Base-by-base conservation (phyloP, 192 early-diverging fungal genomes). In the Coemansia sp. region DNA sequence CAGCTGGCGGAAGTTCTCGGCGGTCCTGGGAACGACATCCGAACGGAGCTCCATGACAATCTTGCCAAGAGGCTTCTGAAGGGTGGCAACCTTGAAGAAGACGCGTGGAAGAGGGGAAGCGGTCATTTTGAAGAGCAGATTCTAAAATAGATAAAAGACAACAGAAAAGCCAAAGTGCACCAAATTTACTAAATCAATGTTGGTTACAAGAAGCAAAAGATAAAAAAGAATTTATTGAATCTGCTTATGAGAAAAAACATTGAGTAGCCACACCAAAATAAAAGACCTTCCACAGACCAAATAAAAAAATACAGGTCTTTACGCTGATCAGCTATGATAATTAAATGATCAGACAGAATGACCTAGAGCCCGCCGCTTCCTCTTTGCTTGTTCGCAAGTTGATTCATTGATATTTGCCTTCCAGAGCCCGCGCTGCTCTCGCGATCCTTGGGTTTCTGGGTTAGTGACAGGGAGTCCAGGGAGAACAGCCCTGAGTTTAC, bases 11-110 rank as follows among this genome's bases (percentile, higher is more conserved):
- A 98, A 98, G 90, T 98, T 98, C 77, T 98, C 93, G 41, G 90
- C 90, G n/a, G 95, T 97, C 87, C 90, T 91, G 73, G 97, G 97
- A 18, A 92, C 90, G 41, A 89, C 87, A 68, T 98, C 90, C 54
- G 85, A 85, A 83, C 91, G 92, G 21, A 85, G 73, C 68, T 69
- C 76, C 46, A 85, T 72, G 40, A 51, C 63, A 62, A 85, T 76
- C n/a, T 51, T 61, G n/a, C 84, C 80, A 40, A 74, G 18, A 11
- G 64, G 43, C 48, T 55, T 62, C 22, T 46, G 62, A n/a, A 75
- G 66, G 37, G 69, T 72, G 13, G 78, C 22, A 47, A 86, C 66
- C 40, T 86, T 74, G 62, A 86, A 86, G 67, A 76, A 86, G 15
- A 84, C 82, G 39, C 57, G 68, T 41, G 74, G 65, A 42, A 77